Percentiles rank a stretch among this genome's conserved stretches.
Conservation (phyloP, 2,329 filamentous ascomycete genomes). For the Fusarium xyrophilum region DNA sequence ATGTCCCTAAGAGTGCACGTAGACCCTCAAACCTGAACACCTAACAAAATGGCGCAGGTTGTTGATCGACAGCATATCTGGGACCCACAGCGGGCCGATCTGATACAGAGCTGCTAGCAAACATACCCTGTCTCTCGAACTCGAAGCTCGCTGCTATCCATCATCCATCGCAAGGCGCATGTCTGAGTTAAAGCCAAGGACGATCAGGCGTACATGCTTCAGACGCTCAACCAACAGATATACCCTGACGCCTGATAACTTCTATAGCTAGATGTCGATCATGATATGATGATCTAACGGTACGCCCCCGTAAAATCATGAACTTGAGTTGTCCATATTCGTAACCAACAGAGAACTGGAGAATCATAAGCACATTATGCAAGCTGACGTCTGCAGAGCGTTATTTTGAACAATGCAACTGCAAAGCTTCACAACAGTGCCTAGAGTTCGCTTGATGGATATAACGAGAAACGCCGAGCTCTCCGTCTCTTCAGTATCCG, state of each 20-base stretch:
- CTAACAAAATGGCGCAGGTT: slow-evolving; percentile 28
- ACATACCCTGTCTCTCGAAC: slow-evolving; percentile 2
- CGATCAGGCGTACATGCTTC: not conserved
- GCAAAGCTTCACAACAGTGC: slow-evolving; percentile 3
- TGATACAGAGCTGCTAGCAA: slow-evolving; percentile 25
- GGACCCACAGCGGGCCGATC: slow-evolving; percentile 36
- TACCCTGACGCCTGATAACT: not conserved
- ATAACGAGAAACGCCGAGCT: not conserved
- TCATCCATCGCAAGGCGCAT: slow-evolving; percentile 8
- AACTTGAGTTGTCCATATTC: not conserved
- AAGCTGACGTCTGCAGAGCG: slow-evolving; percentile 17
- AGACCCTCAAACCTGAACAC: slow-evolving; percentile 15
- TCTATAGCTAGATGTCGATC: slow-evolving; percentile 19
- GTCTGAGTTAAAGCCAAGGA: slow-evolving; percentile 9
- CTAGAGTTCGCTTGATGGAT: slow-evolving; percentile 3
- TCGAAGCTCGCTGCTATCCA: slow-evolving; percentile 13
- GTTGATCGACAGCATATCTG: slow-evolving; percentile 31
- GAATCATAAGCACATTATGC: slow-evolving; percentile 13
- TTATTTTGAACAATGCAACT: not conserved
- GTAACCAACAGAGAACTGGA: not conserved
- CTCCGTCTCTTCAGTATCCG: not conserved
- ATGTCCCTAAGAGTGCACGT: not conserved
- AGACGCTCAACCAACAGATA: slow-evolving; percentile 16
- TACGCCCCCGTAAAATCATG: not conserved
- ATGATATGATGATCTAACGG: slow-evolving; percentile 16